A percentile compares a stretch with the other conserved stretches of the same genome.
Conservation (phyloP, 169 alveolate genomes). For the Plasmodium ovale region DNA sequence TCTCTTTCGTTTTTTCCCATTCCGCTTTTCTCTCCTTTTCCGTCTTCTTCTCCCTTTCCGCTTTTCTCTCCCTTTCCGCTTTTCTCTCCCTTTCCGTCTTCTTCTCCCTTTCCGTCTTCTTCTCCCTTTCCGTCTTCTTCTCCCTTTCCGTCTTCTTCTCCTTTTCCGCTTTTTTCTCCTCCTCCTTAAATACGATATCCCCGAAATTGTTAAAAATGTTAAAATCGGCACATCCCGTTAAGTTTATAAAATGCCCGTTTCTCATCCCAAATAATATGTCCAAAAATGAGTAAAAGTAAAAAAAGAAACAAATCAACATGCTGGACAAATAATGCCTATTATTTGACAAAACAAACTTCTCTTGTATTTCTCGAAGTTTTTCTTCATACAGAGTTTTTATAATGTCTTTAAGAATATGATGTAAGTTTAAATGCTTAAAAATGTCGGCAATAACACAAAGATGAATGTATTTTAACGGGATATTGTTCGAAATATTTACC, state of each 20-base stretch:
- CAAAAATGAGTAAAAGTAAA: constrained; percentile 40
- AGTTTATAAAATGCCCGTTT: constrained; percentile 23
- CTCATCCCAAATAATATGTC: constrained; percentile 42
- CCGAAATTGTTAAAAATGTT: constrained; percentile 39
- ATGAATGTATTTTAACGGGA: constrained; percentile 70
- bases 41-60: background rate
- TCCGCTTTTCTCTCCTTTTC: background rate
- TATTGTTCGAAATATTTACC: constrained; percentile 5
- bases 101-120: background rate
- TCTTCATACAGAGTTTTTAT: constrained; percentile 46
- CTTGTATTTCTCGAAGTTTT: constrained; percentile 12
- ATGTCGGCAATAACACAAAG: constrained; percentile 46
- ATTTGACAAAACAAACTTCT: constrained; percentile 15
- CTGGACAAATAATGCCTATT: constrained; percentile 13
- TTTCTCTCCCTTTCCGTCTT: background rate
- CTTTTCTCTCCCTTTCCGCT: background rate
- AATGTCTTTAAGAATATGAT: constrained; percentile 27
- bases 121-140: background rate
- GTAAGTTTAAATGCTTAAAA: constrained; percentile 37
- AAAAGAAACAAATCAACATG: constrained; percentile 18
- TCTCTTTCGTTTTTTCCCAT: background rate
- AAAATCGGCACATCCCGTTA: background rate
- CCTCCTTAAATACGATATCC: constrained; percentile 10
- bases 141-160: background rate
- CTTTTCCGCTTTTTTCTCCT: background rate